A percentile compares a stretch with the other conserved stretches of the same genome.
Evolutionary conservation across 495 filamentous ascomycete species (phyloP).

Genomic region (Penicillium tannophilum): DNA sequence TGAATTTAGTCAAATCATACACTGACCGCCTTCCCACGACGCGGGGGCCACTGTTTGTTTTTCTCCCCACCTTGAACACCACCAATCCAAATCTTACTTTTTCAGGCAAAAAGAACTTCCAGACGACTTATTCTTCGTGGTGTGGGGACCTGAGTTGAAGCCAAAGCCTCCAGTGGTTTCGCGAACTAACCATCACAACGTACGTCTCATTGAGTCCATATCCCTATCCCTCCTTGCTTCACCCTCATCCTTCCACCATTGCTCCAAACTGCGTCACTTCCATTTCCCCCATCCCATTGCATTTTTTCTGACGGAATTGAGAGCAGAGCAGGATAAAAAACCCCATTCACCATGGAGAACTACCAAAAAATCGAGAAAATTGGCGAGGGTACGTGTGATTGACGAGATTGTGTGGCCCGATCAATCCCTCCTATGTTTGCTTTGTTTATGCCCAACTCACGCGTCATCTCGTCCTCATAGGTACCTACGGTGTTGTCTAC

Average conservation of each 20-base stretch:
- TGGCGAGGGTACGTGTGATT: constrained; percentile 74
- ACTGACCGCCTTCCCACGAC: constrained; percentile 35
- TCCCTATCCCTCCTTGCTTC: constrained; percentile 22
- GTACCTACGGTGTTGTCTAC: constrained; percentile 92
- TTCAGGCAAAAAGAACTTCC: constrained; percentile 25
- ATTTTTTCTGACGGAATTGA: constrained; percentile 12
- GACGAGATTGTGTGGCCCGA: constrained; percentile 8
- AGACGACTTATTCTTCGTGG: constrained; percentile 13
- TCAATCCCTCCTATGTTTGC: neutral
- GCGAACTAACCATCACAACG: neutral
- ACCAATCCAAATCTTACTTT: neutral
- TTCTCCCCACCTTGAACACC: constrained; percentile 31
- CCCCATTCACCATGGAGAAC: constrained; percentile 75
- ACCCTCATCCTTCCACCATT: constrained; percentile 21
- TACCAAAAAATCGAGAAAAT: constrained; percentile 99
- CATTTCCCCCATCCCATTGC: constrained; percentile 3
- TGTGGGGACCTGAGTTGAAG: constrained; percentile 1
- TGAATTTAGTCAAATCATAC: neutral
- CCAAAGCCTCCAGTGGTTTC: neutral
- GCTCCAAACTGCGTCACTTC: constrained; percentile 16
- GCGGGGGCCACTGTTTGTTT: constrained; percentile 43
- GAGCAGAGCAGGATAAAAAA: constrained; percentile 7
- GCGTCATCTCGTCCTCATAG: constrained; percentile 42
- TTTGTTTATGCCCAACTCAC: constrained; percentile 15
- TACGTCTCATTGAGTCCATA: neutral